Evolutionary conservation across 2,329 filamentous ascomycete genomes (phyloP).

Genomic region (Verticillium longisporum): DNA sequence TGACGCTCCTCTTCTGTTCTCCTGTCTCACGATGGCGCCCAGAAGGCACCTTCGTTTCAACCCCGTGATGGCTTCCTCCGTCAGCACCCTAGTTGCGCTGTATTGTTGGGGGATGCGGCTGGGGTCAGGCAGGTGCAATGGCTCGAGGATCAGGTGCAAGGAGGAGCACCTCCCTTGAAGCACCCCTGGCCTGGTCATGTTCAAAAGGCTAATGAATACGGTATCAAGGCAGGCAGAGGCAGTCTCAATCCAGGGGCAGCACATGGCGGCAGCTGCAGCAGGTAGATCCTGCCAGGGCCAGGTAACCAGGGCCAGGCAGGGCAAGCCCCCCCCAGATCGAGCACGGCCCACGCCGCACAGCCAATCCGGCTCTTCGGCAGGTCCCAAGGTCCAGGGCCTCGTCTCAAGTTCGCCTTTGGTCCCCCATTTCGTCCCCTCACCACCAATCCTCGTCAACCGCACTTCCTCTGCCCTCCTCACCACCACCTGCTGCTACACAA

Average conservation of each 20-base stretch:
- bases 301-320: too few relatives aligned
- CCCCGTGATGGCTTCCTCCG: background rate
- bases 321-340: background rate
- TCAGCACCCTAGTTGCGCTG: too few relatives aligned
- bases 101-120: too few relatives aligned
- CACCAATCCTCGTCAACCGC: constrained; percentile 8
- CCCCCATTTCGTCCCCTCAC: constrained; percentile 5
- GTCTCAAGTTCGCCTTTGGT: constrained; percentile 1
- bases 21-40: background rate
- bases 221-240: too few relatives aligned
- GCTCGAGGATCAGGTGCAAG: too few relatives aligned
- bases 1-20: background rate
- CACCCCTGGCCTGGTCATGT: too few relatives aligned
- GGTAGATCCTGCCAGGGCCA: too few relatives aligned
- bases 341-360: background rate
- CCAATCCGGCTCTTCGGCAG: background rate
- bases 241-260: background rate
- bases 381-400: background rate
- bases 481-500: constrained; percentile 7
- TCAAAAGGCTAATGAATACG: background rate
- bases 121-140: background rate
- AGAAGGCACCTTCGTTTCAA: background rate
- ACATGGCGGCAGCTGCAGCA: constrained; percentile 1
- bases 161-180: too few relatives aligned
- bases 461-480: background rate